A percentile compares a stretch with the other conserved stretches of the same genome.
These are phyloP conservation scores for Parietaria judaica DNA, from an alignment of 306 rosid genomes.

Conservation along the genomic window DNA sequence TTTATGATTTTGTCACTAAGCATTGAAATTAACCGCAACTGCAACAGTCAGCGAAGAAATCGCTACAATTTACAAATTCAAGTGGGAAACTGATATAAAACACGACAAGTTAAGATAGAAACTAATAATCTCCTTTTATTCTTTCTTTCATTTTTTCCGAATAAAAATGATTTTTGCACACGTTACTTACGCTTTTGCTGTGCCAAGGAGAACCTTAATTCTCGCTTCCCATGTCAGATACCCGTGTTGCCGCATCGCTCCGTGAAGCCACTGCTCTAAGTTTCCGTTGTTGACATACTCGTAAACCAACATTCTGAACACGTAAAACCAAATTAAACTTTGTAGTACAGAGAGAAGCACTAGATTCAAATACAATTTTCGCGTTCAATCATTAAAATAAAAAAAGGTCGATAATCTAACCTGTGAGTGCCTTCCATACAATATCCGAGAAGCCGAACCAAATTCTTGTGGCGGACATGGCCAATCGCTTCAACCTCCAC, in stretches of 20 bases:
- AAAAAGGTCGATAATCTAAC: constrained; percentile 2
- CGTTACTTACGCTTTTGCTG: constrained; percentile 83
- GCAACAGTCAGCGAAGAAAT: constrained; percentile 11
- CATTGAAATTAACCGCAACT: not conserved
- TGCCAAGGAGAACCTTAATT: constrained; percentile 79
- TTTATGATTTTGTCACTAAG: not conserved
- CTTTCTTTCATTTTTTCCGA: not conserved
- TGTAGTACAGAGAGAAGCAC: not conserved
- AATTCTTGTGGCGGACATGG: constrained; percentile 89
- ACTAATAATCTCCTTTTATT: not conserved
- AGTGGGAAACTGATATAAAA: too few relatives aligned
- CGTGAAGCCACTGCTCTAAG: constrained; percentile 96
- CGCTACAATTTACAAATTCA: not conserved
- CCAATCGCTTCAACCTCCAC: constrained; percentile 98
- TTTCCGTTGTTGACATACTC: constrained; percentile 95
- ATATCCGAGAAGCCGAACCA: constrained; percentile 91
- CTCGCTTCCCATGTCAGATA: constrained; percentile 99
- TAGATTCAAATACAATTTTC: not conserved
- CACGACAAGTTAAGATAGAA: not conserved
- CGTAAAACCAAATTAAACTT: constrained; percentile 6
- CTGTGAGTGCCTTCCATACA: constrained; percentile 89
- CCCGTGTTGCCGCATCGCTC: constrained; percentile 90
- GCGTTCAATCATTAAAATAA: not conserved
- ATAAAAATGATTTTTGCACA: not conserved
- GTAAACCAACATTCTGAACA: constrained; percentile 72